Evolutionary conservation across 441 rosid genomes (phyloP).

Genomic region (Metrosideros polymorpha): DNA sequence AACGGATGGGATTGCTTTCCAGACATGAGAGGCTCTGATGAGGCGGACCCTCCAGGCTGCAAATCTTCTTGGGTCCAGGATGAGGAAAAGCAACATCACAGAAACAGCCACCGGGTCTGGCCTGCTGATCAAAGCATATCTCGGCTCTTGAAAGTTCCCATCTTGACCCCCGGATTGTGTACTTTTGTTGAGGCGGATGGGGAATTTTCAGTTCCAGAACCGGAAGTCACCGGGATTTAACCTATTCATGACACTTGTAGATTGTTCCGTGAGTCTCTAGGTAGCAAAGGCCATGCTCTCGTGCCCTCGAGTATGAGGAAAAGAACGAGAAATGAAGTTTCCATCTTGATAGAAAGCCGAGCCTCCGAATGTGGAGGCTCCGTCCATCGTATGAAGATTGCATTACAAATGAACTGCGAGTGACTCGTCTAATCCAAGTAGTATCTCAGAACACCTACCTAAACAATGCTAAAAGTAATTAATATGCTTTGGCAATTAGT

Average conservation of each 20-base stretch:
- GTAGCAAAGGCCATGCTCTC: neutral
- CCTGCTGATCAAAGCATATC: neutral
- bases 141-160: neutral
- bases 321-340: neutral
- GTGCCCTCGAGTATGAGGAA: neutral
- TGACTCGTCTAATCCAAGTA: rapidly evolving
- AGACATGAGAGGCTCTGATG: neutral
- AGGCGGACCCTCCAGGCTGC: neutral
- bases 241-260: neutral
- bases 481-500: neutral
- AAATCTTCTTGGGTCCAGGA: neutral
- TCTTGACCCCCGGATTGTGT: neutral
- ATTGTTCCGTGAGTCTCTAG: neutral
- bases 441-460: neutral
- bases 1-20: neutral
- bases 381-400: neutral
- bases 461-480: neutral
- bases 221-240: rapidly evolving
- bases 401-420: rapidly evolving
- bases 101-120: neutral
- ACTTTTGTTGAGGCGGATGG: neutral
- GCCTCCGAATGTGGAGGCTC: rapidly evolving
- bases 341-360: neutral
- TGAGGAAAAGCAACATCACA: neutral
- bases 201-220: neutral